Base-by-base conservation (phyloP, 2,329 filamentous ascomycete genomes). In the Botrytis hyacinthi region DNA sequence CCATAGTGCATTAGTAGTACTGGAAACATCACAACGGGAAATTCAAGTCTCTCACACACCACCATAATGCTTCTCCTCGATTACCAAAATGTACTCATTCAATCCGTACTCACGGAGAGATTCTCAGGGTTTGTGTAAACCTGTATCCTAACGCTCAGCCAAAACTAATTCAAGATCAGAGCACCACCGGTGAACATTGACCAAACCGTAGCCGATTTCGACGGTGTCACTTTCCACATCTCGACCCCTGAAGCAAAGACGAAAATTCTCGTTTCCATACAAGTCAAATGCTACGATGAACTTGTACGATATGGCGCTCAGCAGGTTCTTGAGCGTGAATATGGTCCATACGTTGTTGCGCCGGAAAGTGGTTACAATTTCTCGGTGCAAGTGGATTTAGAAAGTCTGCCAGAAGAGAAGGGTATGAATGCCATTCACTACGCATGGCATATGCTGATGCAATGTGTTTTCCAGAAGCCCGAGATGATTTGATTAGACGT, bases 171-270 rank as follows among this genome's bases (percentile, higher is more conserved):
- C 67, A n/a, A 74, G 37, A 75, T 77, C 81, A 98, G 95, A 84
- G 92, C 92, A 82, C 86, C 93, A 78, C 94, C 94, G 74, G 89
- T 90, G 74, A 94, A 93, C 79, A 97, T 99, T 83, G 97, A 99
- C 85, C 96, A 99, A 86, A 94, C 97, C 76, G 94, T 98, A 76
- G 98, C 95, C 82, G 96, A 99, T 85, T 99, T 99, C 82, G 97
- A 99, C 85, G 95, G 95, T 82, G 96, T 98, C 79, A 97, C 93
- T 78, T 99, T 98, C 85, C 96, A 99, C 84, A 95, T 99, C 81
- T 98, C 95, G 54, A 99, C 96, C 1, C 96, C 95, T 74, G 94
- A 97, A 83, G 86, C 90, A 76, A 98, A 98, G 87, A 91, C 93
- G 68, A 94, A 97, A 85, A 98, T 99, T 78, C 88, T 97, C 70